A percentile compares a stretch with the other conserved stretches of the same genome.
These are phyloP conservation scores for Cardamine resedifolia DNA, from an alignment of 345 rosid genomes.

Conservation along the genomic window DNA sequence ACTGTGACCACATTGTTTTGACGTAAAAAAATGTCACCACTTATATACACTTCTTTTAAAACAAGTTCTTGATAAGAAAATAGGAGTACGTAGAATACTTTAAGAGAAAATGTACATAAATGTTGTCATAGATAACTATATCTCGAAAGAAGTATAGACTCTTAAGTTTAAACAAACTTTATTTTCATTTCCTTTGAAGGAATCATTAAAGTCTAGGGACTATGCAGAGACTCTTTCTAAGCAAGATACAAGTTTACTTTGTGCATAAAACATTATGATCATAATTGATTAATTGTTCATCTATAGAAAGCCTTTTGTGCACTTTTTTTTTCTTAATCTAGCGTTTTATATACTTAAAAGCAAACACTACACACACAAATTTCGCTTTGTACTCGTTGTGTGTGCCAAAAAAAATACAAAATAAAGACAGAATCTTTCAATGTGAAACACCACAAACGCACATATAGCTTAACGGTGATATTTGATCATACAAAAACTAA, in stretches of 20 bases:
- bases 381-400: neutral
- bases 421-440: neutral
- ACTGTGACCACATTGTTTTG: neutral
- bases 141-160: neutral
- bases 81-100: neutral
- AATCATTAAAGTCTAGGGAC: neutral
- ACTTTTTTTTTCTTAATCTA: neutral
- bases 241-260: neutral
- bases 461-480: neutral
- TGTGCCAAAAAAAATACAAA: neutral
- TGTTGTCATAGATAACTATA: neutral
- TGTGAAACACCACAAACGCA: neutral
- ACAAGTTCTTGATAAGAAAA: neutral
- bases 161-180: neutral
- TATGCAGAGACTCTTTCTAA: neutral
- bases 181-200: neutral
- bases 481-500: neutral
- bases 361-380: neutral
- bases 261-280: neutral
- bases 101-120: no score
- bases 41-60: neutral
- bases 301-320: neutral
- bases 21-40: neutral
- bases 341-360: neutral
- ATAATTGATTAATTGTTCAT: neutral